These are phyloP conservation scores for Acephala macrosclerotiorum DNA, from an alignment of 2,329 filamentous ascomycete species.

Conservation along the genomic window DNA sequence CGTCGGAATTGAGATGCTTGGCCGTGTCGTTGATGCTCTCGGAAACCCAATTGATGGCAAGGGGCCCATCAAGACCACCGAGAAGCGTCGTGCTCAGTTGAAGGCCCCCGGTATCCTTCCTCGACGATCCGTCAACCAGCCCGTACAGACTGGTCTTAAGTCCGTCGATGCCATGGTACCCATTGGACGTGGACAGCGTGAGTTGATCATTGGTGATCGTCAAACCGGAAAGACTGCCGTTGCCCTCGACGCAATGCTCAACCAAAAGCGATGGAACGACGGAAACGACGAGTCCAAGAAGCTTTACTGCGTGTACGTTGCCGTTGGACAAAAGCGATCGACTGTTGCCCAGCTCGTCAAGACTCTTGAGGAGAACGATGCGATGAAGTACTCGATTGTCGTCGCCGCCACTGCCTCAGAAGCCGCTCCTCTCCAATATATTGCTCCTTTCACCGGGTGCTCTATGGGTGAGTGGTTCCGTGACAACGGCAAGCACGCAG, in stretches of 20 bases:
- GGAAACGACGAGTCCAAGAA: conserved; percentile 91
- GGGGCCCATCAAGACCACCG: conserved; percentile 90
- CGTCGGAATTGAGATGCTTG: conserved; percentile 90
- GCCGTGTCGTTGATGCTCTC: conserved; percentile 97
- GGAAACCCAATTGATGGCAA: conserved; percentile 99
- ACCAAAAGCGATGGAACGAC: conserved; percentile 99
- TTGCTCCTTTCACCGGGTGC: conserved; percentile 86
- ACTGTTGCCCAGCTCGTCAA: conserved; percentile 99
- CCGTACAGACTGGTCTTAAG: conserved; percentile 99
- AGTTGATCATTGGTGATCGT: conserved; percentile 99
- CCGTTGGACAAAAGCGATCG: conserved; percentile 98
- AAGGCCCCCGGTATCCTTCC: conserved; percentile 99
- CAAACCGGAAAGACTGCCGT: conserved; percentile 99
- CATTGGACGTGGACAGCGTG: conserved; percentile 99
- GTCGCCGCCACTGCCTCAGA: conserved; percentile 98
- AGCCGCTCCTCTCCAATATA: conserved; percentile 89
- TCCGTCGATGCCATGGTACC: conserved; percentile 99
- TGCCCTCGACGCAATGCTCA: conserved; percentile 96
- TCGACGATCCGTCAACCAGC: conserved; percentile 96
- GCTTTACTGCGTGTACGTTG: conserved; percentile 99
- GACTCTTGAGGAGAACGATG: conserved; percentile 99
- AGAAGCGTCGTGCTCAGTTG: conserved; percentile 95
- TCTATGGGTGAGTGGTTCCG: conserved; percentile 72
- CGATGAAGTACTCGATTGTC: conserved; percentile 96
- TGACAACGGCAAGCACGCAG: conserved; percentile 85